Evolutionary conservation across 208 protist species (phyloP).

Genomic region (Wallacemonas sp.): DNA sequence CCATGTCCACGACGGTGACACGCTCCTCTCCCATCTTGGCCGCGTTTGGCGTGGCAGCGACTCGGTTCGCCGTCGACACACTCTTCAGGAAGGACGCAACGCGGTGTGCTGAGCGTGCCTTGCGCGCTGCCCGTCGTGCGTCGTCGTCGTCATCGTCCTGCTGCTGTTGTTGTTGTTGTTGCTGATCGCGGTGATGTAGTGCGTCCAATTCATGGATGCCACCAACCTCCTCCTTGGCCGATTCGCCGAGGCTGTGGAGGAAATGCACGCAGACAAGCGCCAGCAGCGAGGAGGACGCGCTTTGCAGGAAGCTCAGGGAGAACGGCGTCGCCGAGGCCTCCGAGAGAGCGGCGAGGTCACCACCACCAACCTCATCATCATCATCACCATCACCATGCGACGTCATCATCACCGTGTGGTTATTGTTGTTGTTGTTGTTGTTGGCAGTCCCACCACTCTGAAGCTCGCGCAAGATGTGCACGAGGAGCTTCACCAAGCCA

Average conservation of each 20-base stretch:
- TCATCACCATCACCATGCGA: not conserved
- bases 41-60: too few species aligned
- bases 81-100: not conserved
- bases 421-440: not conserved
- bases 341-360: not conserved
- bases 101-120: too few species aligned
- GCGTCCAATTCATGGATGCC: slow-evolving; percentile 20
- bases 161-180: slow-evolving; percentile 5
- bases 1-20: slow-evolving; percentile 9
- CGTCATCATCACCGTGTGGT: too few species aligned
- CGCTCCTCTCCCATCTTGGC: too few species aligned
- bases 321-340: not conserved
- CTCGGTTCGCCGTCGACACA: too few species aligned
- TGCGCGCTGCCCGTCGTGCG: too few species aligned
- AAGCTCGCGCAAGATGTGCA: slow-evolving; percentile 10
- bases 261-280: slow-evolving; percentile 22
- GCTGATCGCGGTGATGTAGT: not conserved
- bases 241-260: slow-evolving; percentile 20
- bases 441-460: not conserved
- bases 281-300: slow-evolving; percentile 12
- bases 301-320: slow-evolving; percentile 13
- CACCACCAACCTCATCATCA: not conserved
- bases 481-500: slow-evolving; percentile 11
- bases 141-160: too few species aligned
- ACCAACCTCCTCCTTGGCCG: slow-evolving; percentile 12